phyloP scores from a whole-genome alignment of 345 rosid species.

The Anacardium occidentale region DNA sequence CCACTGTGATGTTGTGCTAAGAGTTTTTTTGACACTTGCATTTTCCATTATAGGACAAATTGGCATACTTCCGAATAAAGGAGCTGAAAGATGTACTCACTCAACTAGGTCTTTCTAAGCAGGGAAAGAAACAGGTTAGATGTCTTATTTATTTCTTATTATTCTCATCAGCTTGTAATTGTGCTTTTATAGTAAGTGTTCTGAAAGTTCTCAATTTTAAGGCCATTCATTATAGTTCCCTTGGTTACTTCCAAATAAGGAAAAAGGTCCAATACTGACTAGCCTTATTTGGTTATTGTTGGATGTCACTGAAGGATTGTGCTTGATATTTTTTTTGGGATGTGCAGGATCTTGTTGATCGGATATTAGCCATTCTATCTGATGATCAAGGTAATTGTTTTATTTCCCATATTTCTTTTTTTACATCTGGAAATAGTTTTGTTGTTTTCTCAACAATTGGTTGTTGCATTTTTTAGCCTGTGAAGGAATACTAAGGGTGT shows the following conservation, averaged over 20 bases:
- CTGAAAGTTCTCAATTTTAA: neutral
- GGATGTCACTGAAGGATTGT: neutral
- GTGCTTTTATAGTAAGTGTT: neutral
- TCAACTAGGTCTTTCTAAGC: slow-evolving; percentile 86
- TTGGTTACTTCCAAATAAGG: too few species aligned
- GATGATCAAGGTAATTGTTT: slow-evolving; percentile 66
- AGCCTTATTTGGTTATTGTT: neutral
- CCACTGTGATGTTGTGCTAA: neutral
- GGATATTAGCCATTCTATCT: slow-evolving; percentile 63
- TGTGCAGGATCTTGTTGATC: slow-evolving; percentile 82
- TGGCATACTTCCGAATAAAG: slow-evolving; percentile 81
- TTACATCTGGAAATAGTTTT: neutral
- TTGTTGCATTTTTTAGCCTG: neutral
- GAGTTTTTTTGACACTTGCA: slow-evolving; percentile 16
- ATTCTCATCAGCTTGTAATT: neutral
- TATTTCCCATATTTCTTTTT: neutral
- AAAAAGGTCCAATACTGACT: too few species aligned
- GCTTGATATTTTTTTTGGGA: slow-evolving; percentile 16
- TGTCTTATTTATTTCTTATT: neutral
- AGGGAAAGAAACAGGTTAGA: slow-evolving; percentile 92
- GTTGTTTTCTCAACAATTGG: neutral
- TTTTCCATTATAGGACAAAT: slow-evolving; percentile 56
- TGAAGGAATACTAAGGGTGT: neutral
- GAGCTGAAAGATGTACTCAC: slow-evolving; percentile 97
- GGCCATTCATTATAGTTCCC: neutral